Evolutionary conservation across 768 basidiomycete genomes (phyloP), one percentile per base, ranked within the genome.

Genomic region (Omphalotus guepiniiformis): DNA sequence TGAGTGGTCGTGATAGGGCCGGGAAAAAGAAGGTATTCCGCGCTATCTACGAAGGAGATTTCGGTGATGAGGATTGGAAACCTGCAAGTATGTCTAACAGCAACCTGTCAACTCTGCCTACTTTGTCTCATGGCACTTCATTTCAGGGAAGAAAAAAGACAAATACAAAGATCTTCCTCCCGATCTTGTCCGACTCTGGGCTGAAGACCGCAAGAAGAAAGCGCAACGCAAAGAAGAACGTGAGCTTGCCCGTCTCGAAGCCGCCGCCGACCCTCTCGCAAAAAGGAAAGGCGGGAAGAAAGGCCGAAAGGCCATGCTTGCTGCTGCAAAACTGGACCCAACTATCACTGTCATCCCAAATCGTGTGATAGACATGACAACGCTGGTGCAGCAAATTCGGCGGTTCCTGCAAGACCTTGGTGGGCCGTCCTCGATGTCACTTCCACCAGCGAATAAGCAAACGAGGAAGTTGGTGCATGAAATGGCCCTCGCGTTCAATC

Each of bases 181-280:
- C 1, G 74, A 82, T 5, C 72, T 96, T 6, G 73, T 70, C 43
- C 76, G 66, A 0, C 83, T 81, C 49, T 96, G 92, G 92, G 78
- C 80, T 37, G 76, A 76, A 39, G 94, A 97, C 59, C 88, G 92
- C 2, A 67, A 71, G 42, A 86, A 83, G 69, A 98, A 96, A 61
- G 90, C 90, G 0, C 81, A 83, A 48, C 62, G 70, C 58, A 95
- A 91, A 61, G 74, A 69, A 2, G 70, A 75, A 13, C 82, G 91
- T 1, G 75, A 70, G 1, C 63, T 75, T 3, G 80, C 75, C 13
- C 78, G 78, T 9, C 66, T 84, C 2, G 69, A 76, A 15, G 67
- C 67, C 0, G 80, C 80, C 11, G 71, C 82, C 2, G 87, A 93
- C 56, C 84, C 85, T 0, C 63, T 82, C n/a, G 54, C 72, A 6